Percentiles rank a stretch among this genome's conserved stretches.
Evolutionary conservation across 805 yeast genomes (phyloP).

Genomic region (Schwanniomyces sp.): DNA sequence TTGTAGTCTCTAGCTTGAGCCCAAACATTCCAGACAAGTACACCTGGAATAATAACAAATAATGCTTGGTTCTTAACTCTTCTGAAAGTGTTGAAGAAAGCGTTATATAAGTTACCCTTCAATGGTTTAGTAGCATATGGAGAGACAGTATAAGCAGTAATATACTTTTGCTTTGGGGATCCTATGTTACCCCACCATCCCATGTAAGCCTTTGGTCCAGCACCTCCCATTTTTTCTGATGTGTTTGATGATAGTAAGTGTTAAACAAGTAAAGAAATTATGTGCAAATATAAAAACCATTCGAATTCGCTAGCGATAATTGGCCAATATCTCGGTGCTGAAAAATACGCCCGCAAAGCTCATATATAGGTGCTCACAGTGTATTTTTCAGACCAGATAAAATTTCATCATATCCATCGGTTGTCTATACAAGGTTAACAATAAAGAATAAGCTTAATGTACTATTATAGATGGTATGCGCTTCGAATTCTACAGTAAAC

Average conservation of each 20-base stretch:
- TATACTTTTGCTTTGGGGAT: slow-evolving; percentile 82
- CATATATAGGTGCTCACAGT: too few relatives aligned
- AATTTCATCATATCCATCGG: background rate
- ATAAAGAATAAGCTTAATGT: too few relatives aligned
- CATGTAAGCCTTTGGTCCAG: slow-evolving; percentile 72
- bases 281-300: background rate
- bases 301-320: background rate
- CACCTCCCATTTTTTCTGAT: slow-evolving; percentile 24
- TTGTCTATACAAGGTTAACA: too few relatives aligned
- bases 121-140: slow-evolving; percentile 93
- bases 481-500: background rate
- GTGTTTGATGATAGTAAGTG: background rate
- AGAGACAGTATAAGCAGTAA: slow-evolving; percentile 86
- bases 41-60: slow-evolving; percentile 74
- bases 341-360: background rate
- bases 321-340: background rate
- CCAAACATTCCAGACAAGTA: slow-evolving; percentile 85
- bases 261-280: background rate
- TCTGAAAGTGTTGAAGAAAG: slow-evolving; percentile 91
- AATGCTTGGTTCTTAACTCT: slow-evolving; percentile 85
- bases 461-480: background rate
- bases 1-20: slow-evolving; percentile 84
- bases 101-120: slow-evolving; percentile 80
- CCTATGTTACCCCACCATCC: slow-evolving; percentile 98
- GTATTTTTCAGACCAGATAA: background rate